A percentile compares a stretch with the other conserved stretches of the same genome.
Conservation (phyloP, 116 monocot genomes). For the Phalaenopsis hybrid region DNA sequence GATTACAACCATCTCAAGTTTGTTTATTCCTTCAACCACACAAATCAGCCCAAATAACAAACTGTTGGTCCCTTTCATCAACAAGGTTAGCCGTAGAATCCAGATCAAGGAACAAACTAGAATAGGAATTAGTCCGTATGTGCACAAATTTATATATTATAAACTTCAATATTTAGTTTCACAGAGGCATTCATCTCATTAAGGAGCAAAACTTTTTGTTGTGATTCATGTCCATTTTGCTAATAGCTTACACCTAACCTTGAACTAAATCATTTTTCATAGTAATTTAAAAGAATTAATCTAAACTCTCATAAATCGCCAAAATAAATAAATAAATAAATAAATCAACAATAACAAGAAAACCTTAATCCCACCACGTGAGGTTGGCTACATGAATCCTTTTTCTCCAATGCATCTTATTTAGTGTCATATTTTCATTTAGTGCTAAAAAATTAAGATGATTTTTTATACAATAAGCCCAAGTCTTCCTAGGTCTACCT, state of each 20-base stretch:
- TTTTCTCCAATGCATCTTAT: no score
- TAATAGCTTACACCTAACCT: neutral
- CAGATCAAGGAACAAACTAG: neutral
- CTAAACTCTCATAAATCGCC: neutral
- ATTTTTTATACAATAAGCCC: no score
- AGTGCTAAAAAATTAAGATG: no score
- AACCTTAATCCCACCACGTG: no score
- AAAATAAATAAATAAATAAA: no score
- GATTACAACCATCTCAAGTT: neutral
- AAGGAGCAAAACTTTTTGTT: neutral
- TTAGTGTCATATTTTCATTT: no score
- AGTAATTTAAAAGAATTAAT: neutral
- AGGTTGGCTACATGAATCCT: no score
- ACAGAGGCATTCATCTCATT: neutral
- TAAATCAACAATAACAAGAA: no score
- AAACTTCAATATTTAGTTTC: no score
- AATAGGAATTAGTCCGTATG: no score
- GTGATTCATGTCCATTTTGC: neutral
- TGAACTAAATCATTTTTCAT: neutral
- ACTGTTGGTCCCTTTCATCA: neutral
- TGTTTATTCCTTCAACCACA: neutral
- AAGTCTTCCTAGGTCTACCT: no score
- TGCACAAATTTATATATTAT: no score
- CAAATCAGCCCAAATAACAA: neutral
- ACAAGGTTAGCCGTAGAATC: neutral